Conservation (phyloP, 2,329 filamentous ascomycete species). For the Hypoxylon sp. region DNA sequence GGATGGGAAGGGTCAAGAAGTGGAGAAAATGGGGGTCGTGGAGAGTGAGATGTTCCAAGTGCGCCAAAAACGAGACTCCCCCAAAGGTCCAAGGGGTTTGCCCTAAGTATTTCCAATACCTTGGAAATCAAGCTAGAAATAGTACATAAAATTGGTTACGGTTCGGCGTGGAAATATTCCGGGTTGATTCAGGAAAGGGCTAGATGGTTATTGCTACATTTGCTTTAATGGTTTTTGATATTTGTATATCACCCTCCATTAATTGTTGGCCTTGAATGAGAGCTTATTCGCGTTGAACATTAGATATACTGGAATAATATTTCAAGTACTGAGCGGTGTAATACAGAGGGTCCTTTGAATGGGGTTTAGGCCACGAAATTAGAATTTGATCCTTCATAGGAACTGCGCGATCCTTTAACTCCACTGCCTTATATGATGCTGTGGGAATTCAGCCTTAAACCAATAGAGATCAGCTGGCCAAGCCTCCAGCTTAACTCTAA, state of each 20-base stretch:
- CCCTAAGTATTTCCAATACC: background rate
- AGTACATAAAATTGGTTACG: slow-evolving; percentile 7
- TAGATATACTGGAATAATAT: background rate
- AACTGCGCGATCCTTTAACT: background rate
- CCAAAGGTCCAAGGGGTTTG: background rate
- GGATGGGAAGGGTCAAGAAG: slow-evolving; percentile 13
- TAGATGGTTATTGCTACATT: background rate
- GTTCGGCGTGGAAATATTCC: background rate
- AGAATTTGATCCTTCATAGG: background rate
- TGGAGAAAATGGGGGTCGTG: slow-evolving; percentile 28
- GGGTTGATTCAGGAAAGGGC: slow-evolving; percentile 3
- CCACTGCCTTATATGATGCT: background rate
- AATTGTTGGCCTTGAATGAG: background rate
- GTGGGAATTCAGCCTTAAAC: slow-evolving; percentile 3
- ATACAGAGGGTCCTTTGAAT: background rate
- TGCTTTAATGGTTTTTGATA: background rate
- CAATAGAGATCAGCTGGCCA: slow-evolving; percentile 2
- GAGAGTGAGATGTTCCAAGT: slow-evolving; percentile 30
- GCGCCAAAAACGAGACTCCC: background rate
- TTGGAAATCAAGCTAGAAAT: background rate
- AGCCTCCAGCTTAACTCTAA: background rate
- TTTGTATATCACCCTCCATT: background rate
- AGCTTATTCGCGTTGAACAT: background rate
- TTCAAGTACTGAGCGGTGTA: background rate
- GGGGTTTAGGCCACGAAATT: background rate